phyloP scores from a whole-genome alignment of 1,284 basidiomycete species.

The Cystobasidium slooffiae region DNA sequence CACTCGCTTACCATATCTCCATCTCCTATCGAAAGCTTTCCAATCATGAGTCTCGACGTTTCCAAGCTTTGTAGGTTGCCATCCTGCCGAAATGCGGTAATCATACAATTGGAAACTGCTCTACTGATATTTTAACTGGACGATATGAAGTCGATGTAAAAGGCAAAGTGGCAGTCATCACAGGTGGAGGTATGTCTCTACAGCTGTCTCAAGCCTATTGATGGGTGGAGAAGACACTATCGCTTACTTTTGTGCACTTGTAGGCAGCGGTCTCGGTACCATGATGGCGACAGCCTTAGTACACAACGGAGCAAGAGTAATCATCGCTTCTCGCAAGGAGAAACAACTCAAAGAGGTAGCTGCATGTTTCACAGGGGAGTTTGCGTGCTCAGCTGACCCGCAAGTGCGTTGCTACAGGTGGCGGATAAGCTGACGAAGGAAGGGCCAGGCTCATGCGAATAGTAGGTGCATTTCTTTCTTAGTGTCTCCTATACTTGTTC shows the following conservation, averaged over 20 bases:
- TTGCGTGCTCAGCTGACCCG: not conserved
- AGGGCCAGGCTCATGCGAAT: constrained; percentile 67
- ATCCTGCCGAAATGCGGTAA: not conserved
- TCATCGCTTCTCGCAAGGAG: constrained; percentile 84
- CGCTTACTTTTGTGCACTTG: not conserved
- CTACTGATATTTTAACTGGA: not conserved
- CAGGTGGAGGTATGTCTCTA: constrained; percentile 32
- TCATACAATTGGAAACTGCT: not conserved
- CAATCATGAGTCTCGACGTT: constrained; percentile 20
- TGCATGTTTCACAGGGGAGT: not conserved
- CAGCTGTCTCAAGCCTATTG: too few species aligned
- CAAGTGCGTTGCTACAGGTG: constrained; percentile 57
- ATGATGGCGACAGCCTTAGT: constrained; percentile 78
- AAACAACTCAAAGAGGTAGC: constrained; percentile 68
- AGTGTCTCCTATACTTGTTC: not conserved
- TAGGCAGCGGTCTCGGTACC: constrained; percentile 43
- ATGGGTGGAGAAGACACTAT: not conserved
- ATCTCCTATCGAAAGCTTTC: not conserved
- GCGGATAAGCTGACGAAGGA: constrained; percentile 52
- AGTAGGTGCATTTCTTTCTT: constrained; percentile 51
- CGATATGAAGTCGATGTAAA: constrained; percentile 38
- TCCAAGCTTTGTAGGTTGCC: constrained; percentile 18
- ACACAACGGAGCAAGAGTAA: constrained; percentile 74
- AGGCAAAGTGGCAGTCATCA: constrained; percentile 38
- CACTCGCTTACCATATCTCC: not conserved